Evolutionary conservation across 2,329 filamentous ascomycete genomes (phyloP).

Genomic region (Penicillium sp.): DNA sequence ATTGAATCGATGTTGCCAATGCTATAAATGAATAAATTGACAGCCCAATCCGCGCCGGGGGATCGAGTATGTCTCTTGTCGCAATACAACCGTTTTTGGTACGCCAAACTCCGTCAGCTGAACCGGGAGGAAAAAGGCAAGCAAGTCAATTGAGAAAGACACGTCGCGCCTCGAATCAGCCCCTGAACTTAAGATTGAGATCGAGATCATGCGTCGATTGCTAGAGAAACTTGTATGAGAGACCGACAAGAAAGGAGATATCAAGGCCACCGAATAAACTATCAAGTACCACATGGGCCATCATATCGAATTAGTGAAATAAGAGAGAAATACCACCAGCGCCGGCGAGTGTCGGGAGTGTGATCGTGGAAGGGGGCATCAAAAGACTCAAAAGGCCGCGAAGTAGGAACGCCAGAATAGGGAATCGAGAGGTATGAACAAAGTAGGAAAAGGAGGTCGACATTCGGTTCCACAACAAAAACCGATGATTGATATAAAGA

Average conservation of each 20-base stretch:
- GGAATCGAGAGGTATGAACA: conserved; percentile 22
- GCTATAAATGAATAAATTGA: not conserved
- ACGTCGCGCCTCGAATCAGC: not conserved
- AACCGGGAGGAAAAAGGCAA: conserved; percentile 8
- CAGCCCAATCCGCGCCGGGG: conserved; percentile 1
- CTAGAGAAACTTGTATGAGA: not conserved
- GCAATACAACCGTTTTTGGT: conserved; percentile 17
- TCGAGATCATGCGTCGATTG: not conserved
- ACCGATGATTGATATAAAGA: not conserved
- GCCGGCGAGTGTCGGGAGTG: conserved; percentile 18
- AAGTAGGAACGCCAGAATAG: conserved; percentile 1
- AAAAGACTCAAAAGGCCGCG: conserved; percentile 8
- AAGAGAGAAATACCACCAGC: conserved; percentile 19
- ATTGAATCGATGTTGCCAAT: not conserved
- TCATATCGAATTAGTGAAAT: not conserved
- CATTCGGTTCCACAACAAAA: conserved; percentile 1
- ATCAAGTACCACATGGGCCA: not conserved
- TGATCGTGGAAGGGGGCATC: conserved; percentile 24
- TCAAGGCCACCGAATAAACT: conserved; percentile 3
- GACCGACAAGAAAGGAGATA: conserved; percentile 6
- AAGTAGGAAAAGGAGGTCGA: conserved; percentile 9
- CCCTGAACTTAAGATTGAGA: not conserved
- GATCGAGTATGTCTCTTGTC: not conserved
- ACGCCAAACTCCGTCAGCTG: conserved; percentile 22
- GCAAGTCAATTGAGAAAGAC: not conserved